Evolutionary conservation across 495 filamentous ascomycete genomes (phyloP).

Genomic region (Aspergillus saccharolyticus): DNA sequence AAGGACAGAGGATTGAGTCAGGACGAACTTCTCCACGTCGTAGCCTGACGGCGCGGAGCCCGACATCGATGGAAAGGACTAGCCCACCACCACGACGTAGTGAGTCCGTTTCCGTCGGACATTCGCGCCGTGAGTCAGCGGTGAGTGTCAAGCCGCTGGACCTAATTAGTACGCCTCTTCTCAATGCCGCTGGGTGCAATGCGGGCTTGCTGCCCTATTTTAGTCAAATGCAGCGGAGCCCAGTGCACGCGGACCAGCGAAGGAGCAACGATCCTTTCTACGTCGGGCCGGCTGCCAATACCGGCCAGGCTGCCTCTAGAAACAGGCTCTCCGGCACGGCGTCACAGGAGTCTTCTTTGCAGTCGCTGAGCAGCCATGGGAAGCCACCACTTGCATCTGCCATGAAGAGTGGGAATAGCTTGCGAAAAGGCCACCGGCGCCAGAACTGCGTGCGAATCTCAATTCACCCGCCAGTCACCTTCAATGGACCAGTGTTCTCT

Average conservation of each 20-base stretch:
- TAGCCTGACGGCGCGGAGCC: conserved; percentile 35
- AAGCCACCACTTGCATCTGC: conserved; percentile 32
- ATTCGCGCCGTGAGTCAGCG: conserved; percentile 17
- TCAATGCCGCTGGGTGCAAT: conserved; percentile 16
- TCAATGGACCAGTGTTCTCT: conserved; percentile 32
- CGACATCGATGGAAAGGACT: conserved; percentile 23
- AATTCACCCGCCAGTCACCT: conserved; percentile 38
- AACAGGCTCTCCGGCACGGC: conserved; percentile 10
- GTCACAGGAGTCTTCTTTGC: conserved; percentile 23
- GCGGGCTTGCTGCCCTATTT: conserved; percentile 22
- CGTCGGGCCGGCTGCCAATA: conserved; percentile 10
- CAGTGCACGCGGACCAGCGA: conserved; percentile 21
- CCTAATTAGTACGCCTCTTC: conserved; percentile 10
- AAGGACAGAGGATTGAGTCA: conserved; percentile 22
- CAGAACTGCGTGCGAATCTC: conserved; percentile 50
- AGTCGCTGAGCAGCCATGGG: conserved; percentile 18
- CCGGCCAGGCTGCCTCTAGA: neutral
- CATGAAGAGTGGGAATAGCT: conserved; percentile 32
- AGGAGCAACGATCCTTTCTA: conserved; percentile 31
- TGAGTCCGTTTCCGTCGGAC: conserved; percentile 31
- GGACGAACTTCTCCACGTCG: conserved; percentile 32
- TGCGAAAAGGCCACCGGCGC: conserved; percentile 41
- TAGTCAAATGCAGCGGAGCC: conserved; percentile 28
- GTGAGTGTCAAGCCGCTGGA: conserved; percentile 9
- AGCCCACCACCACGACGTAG: conserved; percentile 30